These are phyloP conservation scores for Citrus sp. DNA, from an alignment of 345 rosid genomes.

Conservation along the genomic window DNA sequence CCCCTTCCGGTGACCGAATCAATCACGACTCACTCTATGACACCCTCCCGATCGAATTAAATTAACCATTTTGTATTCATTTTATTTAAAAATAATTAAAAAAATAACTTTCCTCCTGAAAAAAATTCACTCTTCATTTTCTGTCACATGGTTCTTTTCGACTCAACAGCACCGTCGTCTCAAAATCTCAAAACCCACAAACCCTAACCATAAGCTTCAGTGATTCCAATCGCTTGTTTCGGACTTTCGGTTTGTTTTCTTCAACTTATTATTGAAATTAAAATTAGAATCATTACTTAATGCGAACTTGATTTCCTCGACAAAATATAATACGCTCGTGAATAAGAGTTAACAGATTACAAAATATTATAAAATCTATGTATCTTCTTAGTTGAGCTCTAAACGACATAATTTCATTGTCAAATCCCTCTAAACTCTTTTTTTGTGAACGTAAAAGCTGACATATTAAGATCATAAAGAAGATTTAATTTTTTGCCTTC, in stretches of 20 bases:
- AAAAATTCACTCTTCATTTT: neutral
- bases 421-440: neutral
- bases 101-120: neutral
- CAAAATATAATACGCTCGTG: neutral
- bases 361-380: neutral
- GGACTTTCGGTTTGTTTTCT: neutral
- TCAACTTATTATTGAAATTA: neutral
- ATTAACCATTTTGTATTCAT: neutral
- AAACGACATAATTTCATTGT: neutral
- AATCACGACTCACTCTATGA: neutral
- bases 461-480: neutral
- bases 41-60: neutral
- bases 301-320: neutral
- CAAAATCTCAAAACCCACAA: neutral
- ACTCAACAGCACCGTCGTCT: neutral
- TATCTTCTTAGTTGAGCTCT: neutral
- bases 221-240: neutral
- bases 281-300: neutral
- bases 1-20: neutral
- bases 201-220: neutral
- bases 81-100: neutral
- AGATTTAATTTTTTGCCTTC: neutral
- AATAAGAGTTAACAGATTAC: neutral
- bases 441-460: neutral
- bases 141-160: neutral